phyloP scores from a whole-genome alignment of 257 asterid genomes.

The Solanum gandarillasii region DNA sequence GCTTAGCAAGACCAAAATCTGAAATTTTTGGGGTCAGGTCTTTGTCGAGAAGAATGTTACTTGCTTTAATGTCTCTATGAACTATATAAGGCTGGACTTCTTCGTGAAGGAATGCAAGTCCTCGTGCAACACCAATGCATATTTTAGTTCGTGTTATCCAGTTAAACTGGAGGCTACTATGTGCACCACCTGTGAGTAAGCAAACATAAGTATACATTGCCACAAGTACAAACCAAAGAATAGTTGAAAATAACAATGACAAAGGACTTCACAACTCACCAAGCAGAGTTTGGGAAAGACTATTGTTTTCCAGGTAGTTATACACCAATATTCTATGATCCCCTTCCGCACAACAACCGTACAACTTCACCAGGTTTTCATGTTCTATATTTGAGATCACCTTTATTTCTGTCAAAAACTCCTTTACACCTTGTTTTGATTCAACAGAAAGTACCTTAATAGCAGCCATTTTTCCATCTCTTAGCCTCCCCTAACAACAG shows the following conservation, averaged over 20 bases:
- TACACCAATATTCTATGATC: constrained; percentile 73
- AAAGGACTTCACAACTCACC: constrained; percentile 26
- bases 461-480: constrained; percentile 63
- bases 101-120: constrained; percentile 79
- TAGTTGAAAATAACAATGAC: not conserved
- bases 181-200: constrained; percentile 1
- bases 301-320: constrained; percentile 76
- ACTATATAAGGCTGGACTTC: constrained; percentile 66
- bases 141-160: constrained; percentile 58
- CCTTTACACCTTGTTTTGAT: constrained; percentile 67
- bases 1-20: constrained; percentile 92
- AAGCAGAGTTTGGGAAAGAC: constrained; percentile 83
- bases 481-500: constrained; percentile 59
- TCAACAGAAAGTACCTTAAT: constrained; percentile 80
- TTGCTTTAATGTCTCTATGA: constrained; percentile 87
- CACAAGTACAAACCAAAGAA: constrained; percentile 26
- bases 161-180: constrained; percentile 26
- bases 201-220: not conserved
- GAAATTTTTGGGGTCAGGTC: constrained; percentile 75
- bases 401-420: constrained; percentile 63
- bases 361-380: constrained; percentile 70
- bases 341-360: constrained; percentile 79
- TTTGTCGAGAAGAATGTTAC: constrained; percentile 77
- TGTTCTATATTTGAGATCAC: constrained; percentile 64
- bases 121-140: constrained; percentile 74